These are phyloP conservation scores for Monilinia aucupariae DNA, from an alignment of 2,329 filamentous ascomycete genomes.

Conservation along the genomic window DNA sequence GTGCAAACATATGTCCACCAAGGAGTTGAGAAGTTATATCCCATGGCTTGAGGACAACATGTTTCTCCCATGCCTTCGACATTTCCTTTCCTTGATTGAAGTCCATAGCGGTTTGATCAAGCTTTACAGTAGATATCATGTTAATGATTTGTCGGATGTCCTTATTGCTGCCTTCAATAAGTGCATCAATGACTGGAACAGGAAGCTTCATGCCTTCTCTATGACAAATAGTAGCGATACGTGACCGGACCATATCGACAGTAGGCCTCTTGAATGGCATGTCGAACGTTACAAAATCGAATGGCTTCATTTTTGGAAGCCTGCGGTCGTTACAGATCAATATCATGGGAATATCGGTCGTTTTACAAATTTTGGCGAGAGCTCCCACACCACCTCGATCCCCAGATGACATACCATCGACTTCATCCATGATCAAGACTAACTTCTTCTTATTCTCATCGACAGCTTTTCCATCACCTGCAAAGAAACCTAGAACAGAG, in stretches of 20 bases:
- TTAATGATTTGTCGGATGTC: constrained; percentile 98
- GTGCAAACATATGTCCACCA: constrained; percentile 76
- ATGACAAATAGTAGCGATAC: constrained; percentile 92
- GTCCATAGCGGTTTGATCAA: constrained; percentile 74
- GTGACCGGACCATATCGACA: constrained; percentile 81
- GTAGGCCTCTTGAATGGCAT: constrained; percentile 85
- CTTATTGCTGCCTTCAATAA: constrained; percentile 92
- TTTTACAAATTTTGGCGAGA: constrained; percentile 89
- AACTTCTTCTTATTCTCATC: constrained; percentile 84
- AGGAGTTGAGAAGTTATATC: constrained; percentile 95
- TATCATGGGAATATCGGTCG: constrained; percentile 90
- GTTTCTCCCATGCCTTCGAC: constrained; percentile 98
- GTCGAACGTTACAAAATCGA: constrained; percentile 80
- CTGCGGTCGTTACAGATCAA: constrained; percentile 95
- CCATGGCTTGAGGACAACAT: constrained; percentile 94
- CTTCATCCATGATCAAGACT: constrained; percentile 96
- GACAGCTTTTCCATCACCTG: constrained; percentile 73
- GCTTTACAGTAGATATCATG: constrained; percentile 91
- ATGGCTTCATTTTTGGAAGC: constrained; percentile 96
- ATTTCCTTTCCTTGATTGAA: constrained; percentile 86
- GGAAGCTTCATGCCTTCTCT: constrained; percentile 86
- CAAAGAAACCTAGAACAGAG: constrained; percentile 86
- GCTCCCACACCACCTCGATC: constrained; percentile 94
- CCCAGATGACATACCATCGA: constrained; percentile 97
- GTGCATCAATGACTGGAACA: constrained; percentile 74